Evolutionary conservation across 176 grass and related monocot genomes (phyloP), one percentile per base, ranked within the genome.

Genomic region (Areca catechu): DNA sequence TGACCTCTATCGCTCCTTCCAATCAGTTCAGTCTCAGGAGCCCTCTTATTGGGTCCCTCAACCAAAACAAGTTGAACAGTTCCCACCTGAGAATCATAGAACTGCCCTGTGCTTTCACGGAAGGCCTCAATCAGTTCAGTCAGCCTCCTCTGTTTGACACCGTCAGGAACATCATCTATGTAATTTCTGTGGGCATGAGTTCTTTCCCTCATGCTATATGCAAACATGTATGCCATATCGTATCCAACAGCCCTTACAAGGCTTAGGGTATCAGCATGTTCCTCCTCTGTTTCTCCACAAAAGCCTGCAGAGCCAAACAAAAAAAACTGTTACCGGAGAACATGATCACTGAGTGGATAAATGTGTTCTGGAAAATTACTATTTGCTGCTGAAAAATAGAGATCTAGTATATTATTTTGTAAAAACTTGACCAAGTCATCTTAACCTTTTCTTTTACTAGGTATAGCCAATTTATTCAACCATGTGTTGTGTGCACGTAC

Each of bases 201-300:
- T 66, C 60, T 97, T 22, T 97, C 92, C 51, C 92, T 83, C 92
- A 97, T 97, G 69, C 92, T 97, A 71, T 97, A 97, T 49, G 92
- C 83, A 85, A 97, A 97, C 86, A 97, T 91, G 56, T 97, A 97
- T 58, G 92, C 86, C 92, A 97, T 97, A 71, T 97, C 86, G 52
- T 85, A 97, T 58, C 80, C 86, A 77, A 97, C 83, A 23, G 77
- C 75, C 69, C 78, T 83, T 69, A 88, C 69, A 76, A 97, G 83
- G 65, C 80, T 88, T 37, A 97, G 77, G 64, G 92, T 97, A 14
- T 88, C 83, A 5, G 83, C 61, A 67, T 97, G 92, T 15, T 88
- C 86, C 57, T 91, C 86, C 57, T 97, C 92, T 56, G 86, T 97
- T 71, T 97, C 92, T 70, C 83, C 92, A 77, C 92, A 97, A 57